Evolutionary conservation across 2,329 filamentous ascomycete genomes (phyloP), one percentile per base, ranked within the genome.

Genomic region (Trichophyton schoenleinii): DNA sequence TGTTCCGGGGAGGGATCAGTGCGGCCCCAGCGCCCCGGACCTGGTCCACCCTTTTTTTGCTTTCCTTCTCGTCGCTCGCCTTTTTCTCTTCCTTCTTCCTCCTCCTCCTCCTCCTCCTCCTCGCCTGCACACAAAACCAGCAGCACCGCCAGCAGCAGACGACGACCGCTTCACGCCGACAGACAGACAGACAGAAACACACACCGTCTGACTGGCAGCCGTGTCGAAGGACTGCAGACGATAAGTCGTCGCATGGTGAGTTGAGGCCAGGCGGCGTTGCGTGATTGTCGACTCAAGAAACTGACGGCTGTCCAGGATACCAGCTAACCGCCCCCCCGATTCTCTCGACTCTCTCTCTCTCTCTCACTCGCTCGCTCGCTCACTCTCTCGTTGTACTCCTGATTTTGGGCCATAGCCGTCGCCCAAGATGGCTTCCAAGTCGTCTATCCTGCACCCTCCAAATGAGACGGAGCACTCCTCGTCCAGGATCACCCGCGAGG

Each of bases 401-500:
- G 11, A 25, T 49, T 11, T 7, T 5, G 25, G n/a, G 20, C 22
- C 15, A 28, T n/a, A 22, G 42, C n/a, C 53, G 66, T 68, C 67
- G 44, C 73, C 71, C 66, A 75, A 74, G 63, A 83, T 83, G 69
- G 73, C 75, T 46, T 76, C 68, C 46, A 68, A 71, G 69, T 63
- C 69, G 63, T 64, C 68, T 36, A 66, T 71, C 58, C 66, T 73
- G 62, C 67, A 81, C 65, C 73, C 77, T 57, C 61, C 64, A 63
- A 83, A 84, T 70, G 82, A 85, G 77, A 83, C 80, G 20, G 75
- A 77, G 61, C 78, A 78, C 69, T 74, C 74, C 31, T 73, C 76
- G 63, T 76, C 75, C 63, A 80, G 87, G 58, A 78, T 82, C 60
- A 95, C 89, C 48, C 85, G 84, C 68, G 86, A 87, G 68, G 89